These are phyloP conservation scores for Penicillium pulvis DNA, from an alignment of 495 filamentous ascomycete genomes.

Conservation along the genomic window DNA sequence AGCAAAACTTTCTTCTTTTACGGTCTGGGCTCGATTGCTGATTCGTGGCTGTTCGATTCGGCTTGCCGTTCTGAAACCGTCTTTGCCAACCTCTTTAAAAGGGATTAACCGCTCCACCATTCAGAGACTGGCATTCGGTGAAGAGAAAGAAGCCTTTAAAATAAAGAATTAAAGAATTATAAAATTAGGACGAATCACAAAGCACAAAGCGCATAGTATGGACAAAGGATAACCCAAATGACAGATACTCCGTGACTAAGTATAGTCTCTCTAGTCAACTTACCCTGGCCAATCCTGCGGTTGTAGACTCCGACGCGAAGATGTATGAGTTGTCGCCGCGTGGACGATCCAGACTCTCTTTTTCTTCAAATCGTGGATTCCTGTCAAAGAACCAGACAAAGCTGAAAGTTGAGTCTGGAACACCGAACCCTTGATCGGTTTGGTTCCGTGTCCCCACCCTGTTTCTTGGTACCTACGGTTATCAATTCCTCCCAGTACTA, in stretches of 20 bases:
- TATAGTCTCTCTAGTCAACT: no score
- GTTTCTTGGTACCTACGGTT: slow-evolving; percentile 7
- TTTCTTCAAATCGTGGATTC: no score
- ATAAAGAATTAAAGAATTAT: not conserved
- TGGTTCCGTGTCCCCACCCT: not conserved
- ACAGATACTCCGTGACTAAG: no score
- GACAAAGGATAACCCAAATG: no score
- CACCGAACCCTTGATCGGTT: not conserved
- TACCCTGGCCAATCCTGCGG: no score
- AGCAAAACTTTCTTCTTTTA: slow-evolving; percentile 8
- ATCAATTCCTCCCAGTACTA: slow-evolving; percentile 7
- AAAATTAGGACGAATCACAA: no score
- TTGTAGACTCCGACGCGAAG: not conserved
- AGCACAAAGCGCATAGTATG: no score
- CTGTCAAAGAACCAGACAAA: not conserved
- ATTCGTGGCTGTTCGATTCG: not conserved
- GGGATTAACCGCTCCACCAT: no score
- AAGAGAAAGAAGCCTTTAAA: not conserved
- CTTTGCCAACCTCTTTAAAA: not conserved
- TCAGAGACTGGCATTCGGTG: no score
- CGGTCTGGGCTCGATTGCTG: not conserved
- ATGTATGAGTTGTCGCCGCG: not conserved
- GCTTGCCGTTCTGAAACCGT: slow-evolving; percentile 2
- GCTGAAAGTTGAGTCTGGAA: not conserved
- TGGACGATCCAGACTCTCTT: slow-evolving; percentile 13